Evolutionary conservation across 768 basidiomycete species (phyloP), one percentile per base, ranked within the genome.

Genomic region (Leccinum variicolor): DNA sequence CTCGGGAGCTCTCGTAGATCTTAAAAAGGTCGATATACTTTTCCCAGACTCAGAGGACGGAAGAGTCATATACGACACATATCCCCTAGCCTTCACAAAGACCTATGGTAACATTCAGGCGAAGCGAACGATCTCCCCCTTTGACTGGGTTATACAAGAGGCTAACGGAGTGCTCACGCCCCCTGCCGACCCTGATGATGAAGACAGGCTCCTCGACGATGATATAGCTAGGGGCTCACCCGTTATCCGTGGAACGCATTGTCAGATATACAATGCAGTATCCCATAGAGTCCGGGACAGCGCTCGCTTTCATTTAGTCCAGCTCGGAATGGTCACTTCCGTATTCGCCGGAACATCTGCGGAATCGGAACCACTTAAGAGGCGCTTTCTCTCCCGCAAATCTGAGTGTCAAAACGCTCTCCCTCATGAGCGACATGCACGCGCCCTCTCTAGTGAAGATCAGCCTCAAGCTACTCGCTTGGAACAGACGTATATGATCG

Each of bases 191-290:
- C 10, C 14, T 4, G 45, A 46, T 10, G 45, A 23, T 4, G 45
- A 13, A 2, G 45, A 23, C 1, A 1, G 6, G n/a, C n/a, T 9
- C 14, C 6, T n/a, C 3, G 14, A 39, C 3, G 4, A 41, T 14
- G 25, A 3, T 3, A 7, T 10, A 21, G 23, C 2, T 33, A 14
- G 1, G 51, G 36, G 29, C 11, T 15, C 52, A 1, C 53, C 57
- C 2, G 50, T 56, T 1, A 1, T 58, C 3, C 11, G 2, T 14
- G 60, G 57, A 0, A 43, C 36, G 0, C 48, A 48, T 1, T 21
- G 15, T 5, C 58, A 62, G 17, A 53, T 59, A 0, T 59, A 62
- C 17, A 62, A 62, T 9, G 9, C 19, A 3, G 41, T 62, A 1
- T 50, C 52, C 0, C 58, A 59, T 6, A 13, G 52, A 0, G 54